Evolutionary conservation across 129 eudicot species (phyloP), one percentile per base, ranked within the genome.

Genomic region (Saposhnikovia divaricata): DNA sequence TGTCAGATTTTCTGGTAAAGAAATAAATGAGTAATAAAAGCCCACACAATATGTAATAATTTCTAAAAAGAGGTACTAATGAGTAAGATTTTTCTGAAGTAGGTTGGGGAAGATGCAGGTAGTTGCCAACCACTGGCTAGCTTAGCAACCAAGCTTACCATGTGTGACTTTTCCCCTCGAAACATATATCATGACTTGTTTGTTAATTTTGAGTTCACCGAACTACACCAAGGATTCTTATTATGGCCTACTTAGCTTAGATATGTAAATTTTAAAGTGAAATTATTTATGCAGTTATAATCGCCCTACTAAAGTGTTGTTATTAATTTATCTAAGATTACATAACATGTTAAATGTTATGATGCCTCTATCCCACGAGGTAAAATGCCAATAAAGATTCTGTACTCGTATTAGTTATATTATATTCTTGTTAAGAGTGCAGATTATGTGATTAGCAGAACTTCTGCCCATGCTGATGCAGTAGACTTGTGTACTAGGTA

Each of bases 51-150:
- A 13, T 25, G 38, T 25, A 25, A 31, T 68, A 25, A 31, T 68
- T 68, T 68, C 73, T 19, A 31, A 68, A 31, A 68, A 34, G 42
- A 68, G 73, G 73, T 31, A 31, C 73, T 68, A 68, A 13, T 9
- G 73, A 31, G 43, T 31, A 68, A 15, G 19, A 4, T 13, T 68
- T 68, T 68, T 34, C 9, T 13, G 73, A 31, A 27, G 39, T 68
- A 34, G 73, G 73, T 68, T 28, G 73, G 73, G 14, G 23, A 68
- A 4, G 90, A 92, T 78, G 48, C 47, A 8, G 39, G 37, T 42
- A 40, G 37, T 44, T 42, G 77, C 37, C 50, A 73, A 73, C 37
- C 77, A 23, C n/a, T 1, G 27, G 47, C 47, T 72, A 70, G 34
- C 69, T 61, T 61, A 61, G 69, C 69, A n/a, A 61, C 69, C 69